Conservation (phyloP, 2,329 filamentous ascomycete genomes). For the Onygena corvina region DNA sequence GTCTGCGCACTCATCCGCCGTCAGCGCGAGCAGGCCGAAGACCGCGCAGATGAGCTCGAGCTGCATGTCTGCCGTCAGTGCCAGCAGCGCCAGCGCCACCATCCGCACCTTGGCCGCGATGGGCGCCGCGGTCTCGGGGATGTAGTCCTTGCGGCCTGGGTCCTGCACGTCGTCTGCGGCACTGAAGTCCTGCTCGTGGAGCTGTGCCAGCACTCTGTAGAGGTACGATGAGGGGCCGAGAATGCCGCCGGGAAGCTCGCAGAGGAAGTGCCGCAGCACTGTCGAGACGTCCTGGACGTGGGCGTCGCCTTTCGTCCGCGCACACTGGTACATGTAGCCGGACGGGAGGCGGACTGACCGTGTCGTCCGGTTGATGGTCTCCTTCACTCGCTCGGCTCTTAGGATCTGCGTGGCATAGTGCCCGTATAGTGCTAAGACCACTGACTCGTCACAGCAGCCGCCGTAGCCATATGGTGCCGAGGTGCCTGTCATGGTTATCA, state of each 20-base stretch:
- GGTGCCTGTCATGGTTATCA: constrained; percentile 19
- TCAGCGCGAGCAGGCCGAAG: constrained; percentile 27
- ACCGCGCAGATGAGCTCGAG: constrained; percentile 32
- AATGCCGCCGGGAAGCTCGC: constrained; percentile 30
- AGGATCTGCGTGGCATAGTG: constrained; percentile 32
- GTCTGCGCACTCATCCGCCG: constrained; percentile 21
- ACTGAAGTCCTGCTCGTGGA: constrained; percentile 20
- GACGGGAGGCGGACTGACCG: constrained; percentile 25
- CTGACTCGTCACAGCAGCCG: constrained; percentile 26
- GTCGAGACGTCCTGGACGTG: constrained; percentile 26
- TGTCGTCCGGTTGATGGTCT: constrained; percentile 26
- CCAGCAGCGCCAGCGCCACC: constrained; percentile 29
- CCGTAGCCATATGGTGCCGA: constrained; percentile 26
- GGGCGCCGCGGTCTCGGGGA: constrained; percentile 16
- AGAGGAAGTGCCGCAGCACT: constrained; percentile 27
- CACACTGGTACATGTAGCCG: constrained; percentile 4
- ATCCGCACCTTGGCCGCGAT: constrained; percentile 22
- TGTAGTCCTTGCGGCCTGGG: constrained; percentile 17
- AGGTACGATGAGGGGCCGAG: constrained; percentile 28
- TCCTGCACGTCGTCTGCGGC: constrained; percentile 13
- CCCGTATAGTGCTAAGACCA: constrained; percentile 29
- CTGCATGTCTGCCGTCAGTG: constrained; percentile 29
- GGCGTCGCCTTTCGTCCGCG: constrained; percentile 12
- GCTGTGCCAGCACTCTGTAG: constrained; percentile 23
- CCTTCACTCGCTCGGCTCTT: constrained; percentile 25